Evolutionary conservation across 257 asterid genomes (phyloP).

Genomic region (Phtheirospermum japonicum): DNA sequence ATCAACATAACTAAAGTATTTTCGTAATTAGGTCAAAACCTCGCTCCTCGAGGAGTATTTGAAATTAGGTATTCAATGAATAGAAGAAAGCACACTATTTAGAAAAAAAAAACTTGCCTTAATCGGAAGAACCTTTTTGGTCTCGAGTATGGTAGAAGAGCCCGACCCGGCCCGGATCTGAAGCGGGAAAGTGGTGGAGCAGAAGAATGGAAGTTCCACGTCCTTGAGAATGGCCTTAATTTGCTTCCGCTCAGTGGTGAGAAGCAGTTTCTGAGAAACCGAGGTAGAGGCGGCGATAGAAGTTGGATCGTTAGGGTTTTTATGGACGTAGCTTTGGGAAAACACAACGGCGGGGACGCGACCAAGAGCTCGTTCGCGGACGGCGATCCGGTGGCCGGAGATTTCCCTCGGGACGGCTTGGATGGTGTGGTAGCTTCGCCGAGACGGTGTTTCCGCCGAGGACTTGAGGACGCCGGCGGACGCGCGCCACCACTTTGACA

Average conservation of each 20-base stretch:
- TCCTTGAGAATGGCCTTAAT: slow-evolving; percentile 67
- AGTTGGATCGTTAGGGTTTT: slow-evolving; percentile 52
- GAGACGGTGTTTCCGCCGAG: slow-evolving; percentile 27
- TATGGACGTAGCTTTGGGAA: slow-evolving; percentile 56
- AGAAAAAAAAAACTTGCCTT: slow-evolving; percentile 49
- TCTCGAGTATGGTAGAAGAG: slow-evolving; percentile 62
- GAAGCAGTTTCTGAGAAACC: slow-evolving; percentile 57
- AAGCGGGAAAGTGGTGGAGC: slow-evolving; percentile 77
- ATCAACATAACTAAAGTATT: too few relatives aligned
- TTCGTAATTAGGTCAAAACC: too few relatives aligned
- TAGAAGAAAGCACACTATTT: too few relatives aligned
- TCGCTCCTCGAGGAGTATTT: too few relatives aligned
- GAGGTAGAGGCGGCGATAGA: slow-evolving; percentile 46
- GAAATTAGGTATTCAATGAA: too few relatives aligned
- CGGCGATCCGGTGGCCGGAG: slow-evolving; percentile 67
- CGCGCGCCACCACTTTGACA: slow-evolving; percentile 87
- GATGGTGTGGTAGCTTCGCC: slow-evolving; percentile 65
- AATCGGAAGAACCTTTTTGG: slow-evolving; percentile 78
- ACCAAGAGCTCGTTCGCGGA: slow-evolving; percentile 75
- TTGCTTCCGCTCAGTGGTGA: slow-evolving; percentile 82
- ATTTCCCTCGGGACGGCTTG: slow-evolving; percentile 86
- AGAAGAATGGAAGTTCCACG: slow-evolving; percentile 63
- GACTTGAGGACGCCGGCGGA: slow-evolving; percentile 48
- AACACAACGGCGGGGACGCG: slow-evolving; percentile 88
- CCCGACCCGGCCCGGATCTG: slow-evolving; percentile 95